phyloP scores from a whole-genome alignment of 352 stramenopile species.

The Globisporangium paddicum region DNA sequence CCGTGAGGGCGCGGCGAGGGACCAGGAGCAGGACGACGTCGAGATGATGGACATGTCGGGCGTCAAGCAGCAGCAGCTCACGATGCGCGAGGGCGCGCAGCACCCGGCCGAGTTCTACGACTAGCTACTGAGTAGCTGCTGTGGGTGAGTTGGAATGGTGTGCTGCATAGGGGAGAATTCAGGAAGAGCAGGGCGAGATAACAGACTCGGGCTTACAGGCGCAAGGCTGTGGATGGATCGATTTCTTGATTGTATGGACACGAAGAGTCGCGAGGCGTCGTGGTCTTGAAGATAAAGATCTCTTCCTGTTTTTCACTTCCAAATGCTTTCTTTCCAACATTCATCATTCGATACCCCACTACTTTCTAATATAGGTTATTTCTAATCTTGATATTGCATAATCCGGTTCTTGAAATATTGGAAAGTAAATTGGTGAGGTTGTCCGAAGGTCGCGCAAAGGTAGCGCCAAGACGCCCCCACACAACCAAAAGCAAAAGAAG shows the following conservation, averaged over 20 bases:
- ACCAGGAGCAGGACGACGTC: slow-evolving; percentile 59
- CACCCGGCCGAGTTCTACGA: slow-evolving; percentile 81
- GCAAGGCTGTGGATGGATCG: no score
- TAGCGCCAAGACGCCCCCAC: neutral
- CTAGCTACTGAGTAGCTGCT: slow-evolving; percentile 18
- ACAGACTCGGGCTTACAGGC: no score
- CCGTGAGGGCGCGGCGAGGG: slow-evolving; percentile 37
- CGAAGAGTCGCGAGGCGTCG: neutral
- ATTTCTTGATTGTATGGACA: neutral
- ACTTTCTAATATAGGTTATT: neutral
- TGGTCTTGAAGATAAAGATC: neutral
- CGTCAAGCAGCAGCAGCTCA: slow-evolving; percentile 54
- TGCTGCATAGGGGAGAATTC: neutral
- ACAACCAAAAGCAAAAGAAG: neutral
- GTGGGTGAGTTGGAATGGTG: neutral
- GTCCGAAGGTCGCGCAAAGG: neutral
- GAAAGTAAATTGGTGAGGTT: no score
- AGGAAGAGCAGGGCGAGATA: neutral
- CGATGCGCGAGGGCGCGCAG: slow-evolving; percentile 43
- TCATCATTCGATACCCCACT: neutral
- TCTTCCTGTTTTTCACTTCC: neutral
- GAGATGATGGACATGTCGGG: slow-evolving; percentile 66
- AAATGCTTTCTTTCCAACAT: neutral
- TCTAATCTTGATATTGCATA: neutral
- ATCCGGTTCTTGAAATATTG: neutral